Evolutionary conservation across 345 rosid genomes (phyloP).

Genomic region (Euclidium syriacum): DNA sequence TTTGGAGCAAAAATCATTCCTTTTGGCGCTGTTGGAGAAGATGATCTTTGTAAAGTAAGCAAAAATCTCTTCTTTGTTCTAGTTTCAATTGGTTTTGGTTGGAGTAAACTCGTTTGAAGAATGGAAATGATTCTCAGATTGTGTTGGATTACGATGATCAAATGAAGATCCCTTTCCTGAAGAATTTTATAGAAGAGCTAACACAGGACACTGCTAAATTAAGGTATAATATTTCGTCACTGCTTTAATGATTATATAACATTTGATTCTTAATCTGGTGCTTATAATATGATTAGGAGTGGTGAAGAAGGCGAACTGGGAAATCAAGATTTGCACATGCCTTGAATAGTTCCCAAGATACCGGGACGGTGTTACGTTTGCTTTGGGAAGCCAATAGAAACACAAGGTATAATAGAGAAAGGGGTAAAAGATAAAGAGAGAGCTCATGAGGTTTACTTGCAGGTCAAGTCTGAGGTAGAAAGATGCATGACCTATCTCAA

Average conservation of each 20-base stretch:
- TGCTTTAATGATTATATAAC: neutral
- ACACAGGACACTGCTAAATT: conserved; percentile 32
- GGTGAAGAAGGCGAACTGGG: conserved; percentile 43
- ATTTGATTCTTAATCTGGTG: neutral
- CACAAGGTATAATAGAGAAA: conserved; percentile 45
- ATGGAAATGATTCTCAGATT: conserved; percentile 33
- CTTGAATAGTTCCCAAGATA: conserved; percentile 51
- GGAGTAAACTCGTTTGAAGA: neutral
- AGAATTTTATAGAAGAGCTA: conserved; percentile 32
- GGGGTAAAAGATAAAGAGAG: conserved; percentile 43
- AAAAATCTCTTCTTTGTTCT: conserved; percentile 7
- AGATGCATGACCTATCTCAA: conserved; percentile 42
- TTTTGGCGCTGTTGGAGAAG: conserved; percentile 72
- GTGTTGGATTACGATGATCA: conserved; percentile 64
- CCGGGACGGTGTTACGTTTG: conserved; percentile 64
- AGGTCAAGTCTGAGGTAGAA: conserved; percentile 58
- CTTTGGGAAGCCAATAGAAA: conserved; percentile 75
- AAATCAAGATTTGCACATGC: conserved; percentile 50
- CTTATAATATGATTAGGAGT: conserved; percentile 11
- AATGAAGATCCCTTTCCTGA: conserved; percentile 54
- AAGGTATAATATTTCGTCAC: conserved; percentile 35
- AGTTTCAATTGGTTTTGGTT: neutral
- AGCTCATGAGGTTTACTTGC: conserved; percentile 44
- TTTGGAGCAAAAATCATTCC: conserved; percentile 79
- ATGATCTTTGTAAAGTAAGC: conserved; percentile 58